Percentiles rank a stretch among this genome's conserved stretches.
These are phyloP conservation scores for Zizania latifolia DNA, from an alignment of 176 grass and related monocot species.

Conservation along the genomic window DNA sequence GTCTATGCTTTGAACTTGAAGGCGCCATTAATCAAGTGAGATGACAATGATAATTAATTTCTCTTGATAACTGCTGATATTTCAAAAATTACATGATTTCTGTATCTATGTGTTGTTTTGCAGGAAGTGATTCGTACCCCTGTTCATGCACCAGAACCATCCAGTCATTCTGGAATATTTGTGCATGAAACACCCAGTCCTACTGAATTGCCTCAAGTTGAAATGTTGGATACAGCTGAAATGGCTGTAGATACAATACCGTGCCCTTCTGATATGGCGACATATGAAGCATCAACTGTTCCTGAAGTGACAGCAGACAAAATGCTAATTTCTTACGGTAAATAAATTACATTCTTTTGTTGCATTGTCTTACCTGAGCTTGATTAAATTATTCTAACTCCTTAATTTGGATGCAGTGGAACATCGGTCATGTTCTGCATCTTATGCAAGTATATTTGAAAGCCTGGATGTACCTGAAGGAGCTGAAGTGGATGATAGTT, in stretches of 20 bases:
- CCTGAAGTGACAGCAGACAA: slow-evolving; percentile 31
- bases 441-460: slow-evolving; percentile 62
- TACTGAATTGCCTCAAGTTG: slow-evolving; percentile 24
- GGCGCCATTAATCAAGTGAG: slow-evolving; percentile 39
- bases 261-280: slow-evolving; percentile 9
- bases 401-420: slow-evolving; percentile 42
- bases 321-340: slow-evolving; percentile 25
- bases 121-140: slow-evolving; percentile 42
- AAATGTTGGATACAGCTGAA: slow-evolving; percentile 15
- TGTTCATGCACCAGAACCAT: slow-evolving; percentile 26
- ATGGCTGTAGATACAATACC: not conserved
- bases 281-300: slow-evolving; percentile 9
- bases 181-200: not conserved
- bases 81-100: slow-evolving; percentile 12
- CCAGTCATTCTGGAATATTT: slow-evolving; percentile 20
- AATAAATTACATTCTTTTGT: slow-evolving; percentile 19
- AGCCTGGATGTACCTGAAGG: slow-evolving; percentile 36
- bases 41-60: slow-evolving; percentile 16
- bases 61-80: slow-evolving; percentile 22
- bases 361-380: slow-evolving; percentile 14
- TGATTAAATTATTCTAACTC: slow-evolving; percentile 21
- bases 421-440: slow-evolving; percentile 20
- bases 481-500: slow-evolving; percentile 39
- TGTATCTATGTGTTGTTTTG: slow-evolving; percentile 18
- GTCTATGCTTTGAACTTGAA: slow-evolving; percentile 47